Base-by-base conservation (phyloP, 2,329 filamentous ascomycete genomes). In the Colletotrichum zoysiae region DNA sequence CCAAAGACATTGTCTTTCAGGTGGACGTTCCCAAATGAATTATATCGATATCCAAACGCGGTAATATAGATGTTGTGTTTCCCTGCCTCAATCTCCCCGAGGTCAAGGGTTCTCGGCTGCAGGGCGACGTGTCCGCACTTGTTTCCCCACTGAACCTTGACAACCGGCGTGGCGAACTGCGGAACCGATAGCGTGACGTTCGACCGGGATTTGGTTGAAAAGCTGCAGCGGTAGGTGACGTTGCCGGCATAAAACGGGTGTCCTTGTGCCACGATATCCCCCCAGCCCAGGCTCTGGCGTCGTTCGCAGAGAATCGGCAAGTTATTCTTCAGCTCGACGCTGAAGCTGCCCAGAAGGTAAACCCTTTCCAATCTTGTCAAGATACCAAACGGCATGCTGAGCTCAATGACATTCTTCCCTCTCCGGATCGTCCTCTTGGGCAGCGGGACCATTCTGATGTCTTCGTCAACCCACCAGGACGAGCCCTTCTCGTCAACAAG, bases 381-480 rank as follows among this genome's bases (percentile, higher is more conserved):
- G 0, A 78, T 62, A 0, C 78, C 77, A 50, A 79, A 80, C 1
- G 77, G 74, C 61, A 78, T 77, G 2, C 64, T 72, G 1, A 80
- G 55, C 0, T 67, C 70, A 3, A 80, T 50, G 3, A 59, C 72
- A 4, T 79, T 78, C 5, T 14, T 61, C 0, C 78, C 79, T 23
- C 60, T 67, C 5, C 73, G 72, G 4, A 80, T 78, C 12, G 62
- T 62, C 2, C 73, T 30, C 5, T 40, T 46, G 9, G 77, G 77
- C 8, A 79, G 66, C 0, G 60, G 35, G 6, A 79, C 46, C 7
- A 75, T 78, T 5, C 72, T 71, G 59, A 80, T 79, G 5, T 70
- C 72, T 73, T 80, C 78, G 23, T 80, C 79, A 2, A 79, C 79
- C 78, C 79, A 80, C 74, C 77, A 80, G 2, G 65, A 44, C 14